Evolutionary conservation across 2,329 filamentous ascomycete species (phyloP).

Genomic region (Neonectria faginata): DNA sequence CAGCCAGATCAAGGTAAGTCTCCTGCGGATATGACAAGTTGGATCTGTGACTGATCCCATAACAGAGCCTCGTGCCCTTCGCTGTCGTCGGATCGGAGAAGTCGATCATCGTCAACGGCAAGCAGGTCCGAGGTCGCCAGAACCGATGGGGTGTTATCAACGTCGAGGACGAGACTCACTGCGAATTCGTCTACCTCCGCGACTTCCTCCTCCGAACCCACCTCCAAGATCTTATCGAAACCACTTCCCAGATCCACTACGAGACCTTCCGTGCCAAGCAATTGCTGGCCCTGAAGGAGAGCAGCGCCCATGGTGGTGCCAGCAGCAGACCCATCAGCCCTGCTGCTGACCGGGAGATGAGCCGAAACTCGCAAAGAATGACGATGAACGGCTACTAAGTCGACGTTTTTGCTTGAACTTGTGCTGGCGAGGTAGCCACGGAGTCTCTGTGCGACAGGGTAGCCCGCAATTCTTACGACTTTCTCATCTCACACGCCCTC

Average conservation of each 20-base stretch:
- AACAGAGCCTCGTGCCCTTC: conserved; percentile 91
- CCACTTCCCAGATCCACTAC: conserved; percentile 99
- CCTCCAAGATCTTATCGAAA: conserved; percentile 98
- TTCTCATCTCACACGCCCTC: conserved; percentile 48
- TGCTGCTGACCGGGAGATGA: conserved; percentile 92
- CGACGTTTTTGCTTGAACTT: conserved; percentile 46
- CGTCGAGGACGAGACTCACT: conserved; percentile 99
- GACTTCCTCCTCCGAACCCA: conserved; percentile 99
- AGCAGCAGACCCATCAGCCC: conserved; percentile 93
- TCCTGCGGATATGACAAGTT: no score
- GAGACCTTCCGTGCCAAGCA: conserved; percentile 99
- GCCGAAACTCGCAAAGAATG: conserved; percentile 96
- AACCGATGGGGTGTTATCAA: conserved; percentile 99
- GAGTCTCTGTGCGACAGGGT: conserved; percentile 50
- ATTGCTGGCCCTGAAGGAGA: conserved; percentile 96
- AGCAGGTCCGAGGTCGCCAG: conserved; percentile 96
- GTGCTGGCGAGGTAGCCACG: conserved; percentile 49
- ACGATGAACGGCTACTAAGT: conserved; percentile 98
- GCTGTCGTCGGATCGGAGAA: conserved; percentile 98
- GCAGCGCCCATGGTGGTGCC: conserved; percentile 83
- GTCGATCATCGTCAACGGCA: conserved; percentile 96
- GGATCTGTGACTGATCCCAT: conserved; percentile 49
- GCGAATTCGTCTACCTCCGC: conserved; percentile 98
- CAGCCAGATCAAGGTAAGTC: conserved; percentile 90
- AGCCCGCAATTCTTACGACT: conserved; percentile 48